These are phyloP conservation scores for Saccharomyces jurei DNA, from an alignment of 805 yeast genomes.

Conservation along the genomic window DNA sequence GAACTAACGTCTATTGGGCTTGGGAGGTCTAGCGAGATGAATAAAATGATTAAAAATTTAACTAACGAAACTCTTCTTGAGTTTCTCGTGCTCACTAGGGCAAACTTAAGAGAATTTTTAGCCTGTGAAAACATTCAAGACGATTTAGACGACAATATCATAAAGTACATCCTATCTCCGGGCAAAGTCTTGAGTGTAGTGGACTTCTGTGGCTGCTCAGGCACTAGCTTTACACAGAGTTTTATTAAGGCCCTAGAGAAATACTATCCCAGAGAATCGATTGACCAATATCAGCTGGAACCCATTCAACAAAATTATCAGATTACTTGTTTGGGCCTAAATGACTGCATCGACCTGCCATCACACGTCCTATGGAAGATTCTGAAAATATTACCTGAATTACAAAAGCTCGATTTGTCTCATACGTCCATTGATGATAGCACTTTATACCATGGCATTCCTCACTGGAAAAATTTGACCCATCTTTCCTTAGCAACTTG, in stretches of 20 bases:
- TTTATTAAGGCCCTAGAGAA: slow-evolving; percentile 36
- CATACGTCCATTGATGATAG: slow-evolving; percentile 71
- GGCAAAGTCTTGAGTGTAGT: slow-evolving; percentile 48
- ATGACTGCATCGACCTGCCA: slow-evolving; percentile 78
- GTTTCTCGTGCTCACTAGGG: slow-evolving; percentile 50
- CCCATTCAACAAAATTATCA: slow-evolving; percentile 28
- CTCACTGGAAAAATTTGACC: slow-evolving; percentile 52
- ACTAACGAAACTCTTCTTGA: slow-evolving; percentile 62
- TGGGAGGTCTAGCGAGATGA: slow-evolving; percentile 85
- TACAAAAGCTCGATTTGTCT: slow-evolving; percentile 67
- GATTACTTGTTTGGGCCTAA: slow-evolving; percentile 53
- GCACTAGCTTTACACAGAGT: slow-evolving; percentile 50
- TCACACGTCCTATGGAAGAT: slow-evolving; percentile 38
- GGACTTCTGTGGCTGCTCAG: slow-evolving; percentile 86
- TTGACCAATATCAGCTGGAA: slow-evolving; percentile 4
- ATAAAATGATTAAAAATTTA: slow-evolving; percentile 83
- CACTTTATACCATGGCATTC: slow-evolving; percentile 45
- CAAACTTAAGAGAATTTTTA: slow-evolving; percentile 67
- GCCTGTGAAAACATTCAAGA: slow-evolving; percentile 81
- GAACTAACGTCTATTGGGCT: slow-evolving; percentile 84
- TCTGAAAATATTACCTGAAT: slow-evolving; percentile 47
- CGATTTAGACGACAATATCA: slow-evolving; percentile 53
- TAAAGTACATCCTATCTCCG: slow-evolving; percentile 23
- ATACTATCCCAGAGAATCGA: slow-evolving; percentile 10
- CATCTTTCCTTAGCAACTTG: slow-evolving; percentile 65